Conservation (phyloP, 306 rosid species). For the Fagus sylvatica region DNA sequence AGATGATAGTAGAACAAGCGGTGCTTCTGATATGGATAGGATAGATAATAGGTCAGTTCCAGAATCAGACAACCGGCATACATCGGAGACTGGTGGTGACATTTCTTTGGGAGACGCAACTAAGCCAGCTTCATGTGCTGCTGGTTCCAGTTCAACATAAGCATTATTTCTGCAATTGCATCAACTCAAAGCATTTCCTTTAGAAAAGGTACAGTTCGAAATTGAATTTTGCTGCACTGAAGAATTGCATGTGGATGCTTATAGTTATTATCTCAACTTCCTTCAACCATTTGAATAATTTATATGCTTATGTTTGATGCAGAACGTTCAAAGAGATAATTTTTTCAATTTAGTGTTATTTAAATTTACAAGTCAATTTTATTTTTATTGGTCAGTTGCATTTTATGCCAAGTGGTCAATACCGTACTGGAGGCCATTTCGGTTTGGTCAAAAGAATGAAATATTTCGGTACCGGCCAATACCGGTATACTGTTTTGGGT, state of each 20-base stretch:
- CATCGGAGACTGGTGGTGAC: conserved; percentile 47
- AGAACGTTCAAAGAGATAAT: too few relatives aligned
- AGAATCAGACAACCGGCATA: conserved; percentile 42
- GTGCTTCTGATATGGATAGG: conserved; percentile 47
- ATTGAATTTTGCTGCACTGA: conserved; percentile 7
- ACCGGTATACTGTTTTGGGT: too few relatives aligned
- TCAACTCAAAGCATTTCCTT: conserved; percentile 38
- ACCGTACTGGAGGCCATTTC: too few relatives aligned
- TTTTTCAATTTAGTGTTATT: too few relatives aligned
- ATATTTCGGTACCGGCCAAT: too few relatives aligned
- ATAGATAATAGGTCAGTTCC: conserved; percentile 45
- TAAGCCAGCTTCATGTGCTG: conserved; percentile 48
- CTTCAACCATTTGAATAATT: background rate
- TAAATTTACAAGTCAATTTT: too few relatives aligned
- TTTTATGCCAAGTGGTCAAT: too few relatives aligned
- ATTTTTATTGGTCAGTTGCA: too few relatives aligned
- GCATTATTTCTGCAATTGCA: conserved; percentile 32
- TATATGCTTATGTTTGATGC: background rate
- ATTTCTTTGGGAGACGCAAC: conserved; percentile 40
- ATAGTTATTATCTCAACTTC: background rate
- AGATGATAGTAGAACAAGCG: conserved; percentile 49
- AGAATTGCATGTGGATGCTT: background rate
- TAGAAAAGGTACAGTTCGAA: conserved; percentile 42
- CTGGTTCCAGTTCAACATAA: conserved; percentile 84
- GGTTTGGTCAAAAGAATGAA: too few relatives aligned